Percentiles rank a stretch among this genome's conserved stretches.
Evolutionary conservation across 176 grass and related monocot genomes (phyloP).

Genomic region (Cenchrus fungigraminus): DNA sequence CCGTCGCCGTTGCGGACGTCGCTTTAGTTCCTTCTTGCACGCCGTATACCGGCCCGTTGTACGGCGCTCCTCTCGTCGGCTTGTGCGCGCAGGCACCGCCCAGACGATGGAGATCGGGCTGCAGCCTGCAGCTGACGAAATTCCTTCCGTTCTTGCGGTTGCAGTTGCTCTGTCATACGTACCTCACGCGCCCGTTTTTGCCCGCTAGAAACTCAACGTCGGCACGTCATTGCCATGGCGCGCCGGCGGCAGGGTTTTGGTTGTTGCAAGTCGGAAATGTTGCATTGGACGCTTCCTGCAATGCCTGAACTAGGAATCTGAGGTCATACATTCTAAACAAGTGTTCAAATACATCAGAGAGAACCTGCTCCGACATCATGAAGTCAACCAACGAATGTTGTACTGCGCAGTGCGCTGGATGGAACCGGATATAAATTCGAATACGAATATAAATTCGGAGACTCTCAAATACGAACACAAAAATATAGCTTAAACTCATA

Average conservation of each 20-base stretch:
- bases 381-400: no score
- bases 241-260: not conserved
- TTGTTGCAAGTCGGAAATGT: not conserved
- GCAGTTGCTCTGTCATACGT: not conserved
- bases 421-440: no score
- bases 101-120: not conserved
- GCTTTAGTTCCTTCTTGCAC: not conserved
- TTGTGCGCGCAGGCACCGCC: not conserved
- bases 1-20: not conserved
- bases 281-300: no score
- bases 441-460: no score
- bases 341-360: no score
- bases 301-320: no score
- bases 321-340: no score
- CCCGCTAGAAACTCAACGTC: not conserved
- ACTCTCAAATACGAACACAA: no score
- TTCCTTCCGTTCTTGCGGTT: not conserved
- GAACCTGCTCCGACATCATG: no score
- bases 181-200: no score
- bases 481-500: no score
- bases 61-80: not conserved
- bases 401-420: no score
- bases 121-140: not conserved
- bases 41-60: constrained; percentile 7
- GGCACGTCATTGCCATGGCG: not conserved